phyloP scores from a whole-genome alignment of 2,329 filamentous ascomycete genomes.

The Hypoxylon sp. region DNA sequence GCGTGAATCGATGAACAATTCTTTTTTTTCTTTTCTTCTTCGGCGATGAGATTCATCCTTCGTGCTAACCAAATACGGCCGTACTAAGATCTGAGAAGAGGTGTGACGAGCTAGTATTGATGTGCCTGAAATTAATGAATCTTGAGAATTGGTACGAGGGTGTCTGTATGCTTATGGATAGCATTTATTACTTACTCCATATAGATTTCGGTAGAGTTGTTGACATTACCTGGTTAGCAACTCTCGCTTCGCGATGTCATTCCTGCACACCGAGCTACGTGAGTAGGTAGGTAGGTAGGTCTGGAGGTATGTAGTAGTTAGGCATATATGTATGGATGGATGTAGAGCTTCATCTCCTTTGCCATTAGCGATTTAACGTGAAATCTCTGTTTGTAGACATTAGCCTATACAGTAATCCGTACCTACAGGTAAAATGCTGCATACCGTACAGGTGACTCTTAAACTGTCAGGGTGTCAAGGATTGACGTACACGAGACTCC shows the following conservation, averaged over 20 bases:
- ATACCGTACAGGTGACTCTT: too few relatives aligned
- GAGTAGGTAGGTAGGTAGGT: too few relatives aligned
- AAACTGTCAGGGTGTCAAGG: constrained; percentile 1
- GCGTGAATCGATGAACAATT: constrained; percentile 14
- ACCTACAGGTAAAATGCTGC: too few relatives aligned
- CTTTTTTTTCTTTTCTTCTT: too few relatives aligned
- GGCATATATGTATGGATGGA: too few relatives aligned
- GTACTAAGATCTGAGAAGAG: constrained; percentile 27
- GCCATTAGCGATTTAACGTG: too few relatives aligned
- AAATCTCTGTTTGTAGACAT: constrained; percentile 1
- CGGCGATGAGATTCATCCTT: constrained; percentile 10
- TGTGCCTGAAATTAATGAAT: constrained; percentile 28
- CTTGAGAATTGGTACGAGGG: constrained; percentile 29
- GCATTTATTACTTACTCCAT: too few relatives aligned
- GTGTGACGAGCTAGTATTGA: constrained; percentile 33
- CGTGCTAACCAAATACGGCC: constrained; percentile 30
- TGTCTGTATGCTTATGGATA: too few relatives aligned
- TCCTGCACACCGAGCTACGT: too few relatives aligned
- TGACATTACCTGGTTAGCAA: neutral
- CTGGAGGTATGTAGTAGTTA: too few relatives aligned
- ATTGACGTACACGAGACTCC: constrained; percentile 10
- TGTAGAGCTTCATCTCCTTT: too few relatives aligned
- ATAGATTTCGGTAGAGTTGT: too few relatives aligned
- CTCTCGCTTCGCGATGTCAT: neutral
- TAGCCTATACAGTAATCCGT: constrained; percentile 3